Conservation (phyloP, 2,329 filamentous ascomycete species). For the Monosporascus sp. region DNA sequence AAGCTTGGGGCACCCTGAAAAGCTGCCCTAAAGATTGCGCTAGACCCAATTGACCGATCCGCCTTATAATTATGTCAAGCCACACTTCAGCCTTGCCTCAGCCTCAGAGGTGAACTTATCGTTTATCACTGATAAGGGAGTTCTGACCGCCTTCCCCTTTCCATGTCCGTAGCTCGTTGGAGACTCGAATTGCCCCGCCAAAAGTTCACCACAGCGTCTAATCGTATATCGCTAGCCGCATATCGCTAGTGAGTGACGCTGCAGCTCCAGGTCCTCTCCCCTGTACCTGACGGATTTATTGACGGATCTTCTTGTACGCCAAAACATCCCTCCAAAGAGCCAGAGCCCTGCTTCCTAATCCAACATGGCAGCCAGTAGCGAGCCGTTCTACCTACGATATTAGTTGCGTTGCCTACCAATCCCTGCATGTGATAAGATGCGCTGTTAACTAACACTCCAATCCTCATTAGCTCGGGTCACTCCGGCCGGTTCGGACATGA, state of each 20-base stretch:
- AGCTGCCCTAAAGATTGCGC: neutral
- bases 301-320: neutral
- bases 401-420: conserved; percentile 47
- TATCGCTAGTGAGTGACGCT: too few species aligned
- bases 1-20: conserved; percentile 8
- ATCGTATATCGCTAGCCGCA: too few species aligned
- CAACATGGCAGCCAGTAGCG: conserved; percentile 52
- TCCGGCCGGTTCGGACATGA: conserved; percentile 97
- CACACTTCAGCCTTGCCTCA: neutral
- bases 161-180: neutral
- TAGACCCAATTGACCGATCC: too few species aligned
- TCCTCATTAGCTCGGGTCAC: conserved; percentile 74
- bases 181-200: neutral
- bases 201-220: neutral
- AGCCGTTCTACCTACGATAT: conserved; percentile 94
- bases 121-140: neutral
- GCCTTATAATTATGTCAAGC: neutral
- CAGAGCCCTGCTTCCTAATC: too few species aligned
- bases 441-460: conserved; percentile 1
- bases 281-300: neutral
- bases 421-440: neutral
- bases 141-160: neutral
- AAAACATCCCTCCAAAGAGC: neutral
- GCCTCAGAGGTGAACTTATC: neutral
- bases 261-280: too few species aligned